Base-by-base conservation (phyloP, 768 basidiomycete species). In the Megacollybia marginata region DNA sequence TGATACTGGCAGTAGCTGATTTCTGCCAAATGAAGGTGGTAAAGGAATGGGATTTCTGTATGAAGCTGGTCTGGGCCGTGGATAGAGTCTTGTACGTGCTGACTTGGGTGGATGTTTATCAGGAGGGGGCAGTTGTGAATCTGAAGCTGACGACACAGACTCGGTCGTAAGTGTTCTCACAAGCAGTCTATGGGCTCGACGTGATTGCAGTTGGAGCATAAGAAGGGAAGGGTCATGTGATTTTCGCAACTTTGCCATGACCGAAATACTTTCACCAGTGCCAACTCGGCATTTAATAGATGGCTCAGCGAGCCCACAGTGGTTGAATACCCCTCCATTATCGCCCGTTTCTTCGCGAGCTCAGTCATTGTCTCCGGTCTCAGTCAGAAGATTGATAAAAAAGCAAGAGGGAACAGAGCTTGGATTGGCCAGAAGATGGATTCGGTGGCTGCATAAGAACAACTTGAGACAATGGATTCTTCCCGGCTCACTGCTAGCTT, bases 391-490 rank as follows among this genome's bases (percentile, higher is more conserved):
- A 34, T 56, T 58, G 23, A 36, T 5, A 53, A 62, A 20, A 44
- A 44, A 18, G 44, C 44, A 44, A 6, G n/a, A 16, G 48, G 54
- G 23, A 48, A 55, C 57, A 19, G 66, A 67, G 33, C 55, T 56
- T 23, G 63, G 69, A 6, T 73, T 80, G 64, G 85, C 73, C 10
- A 70, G 75, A 54, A 61, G 82, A 40, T 88, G 83, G 82, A 69
- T 88, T 35, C 73, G 82, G 40, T 92, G 85, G 87, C 87, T 91
- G 85, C 85, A 88, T 53, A 82, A 75, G 54, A 70, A 76, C 33
- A 76, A 73, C 15, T 61, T 87, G 61, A 81, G 74, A 56, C 58
- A 62, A 2, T 85, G 77, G 77, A 73, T 86, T 7, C 61, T 85
- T 1, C 82, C 84, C 3, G 63, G 66, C 42, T 68, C 74, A 9